Evolutionary conservation across 345 rosid species (phyloP).

Genomic region (Trapa incisa): DNA sequence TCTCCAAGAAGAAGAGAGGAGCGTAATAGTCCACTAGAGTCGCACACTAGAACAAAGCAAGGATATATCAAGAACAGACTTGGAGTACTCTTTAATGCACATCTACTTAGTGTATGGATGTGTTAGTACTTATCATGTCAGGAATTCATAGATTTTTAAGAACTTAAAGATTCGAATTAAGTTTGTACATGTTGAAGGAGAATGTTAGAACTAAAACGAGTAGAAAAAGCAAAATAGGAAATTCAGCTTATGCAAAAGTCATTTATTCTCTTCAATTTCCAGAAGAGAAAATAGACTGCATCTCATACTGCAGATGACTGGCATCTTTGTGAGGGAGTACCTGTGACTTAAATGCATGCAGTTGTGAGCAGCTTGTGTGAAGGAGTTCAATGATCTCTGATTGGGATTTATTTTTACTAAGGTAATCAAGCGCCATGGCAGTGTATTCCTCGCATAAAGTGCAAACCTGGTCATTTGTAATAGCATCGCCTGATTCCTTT

Average conservation of each 20-base stretch:
- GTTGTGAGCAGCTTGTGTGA: constrained; percentile 41
- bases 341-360: constrained; percentile 43
- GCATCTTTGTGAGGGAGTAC: constrained; percentile 19
- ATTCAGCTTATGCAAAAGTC: background rate
- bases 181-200: background rate
- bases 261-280: too few relatives aligned
- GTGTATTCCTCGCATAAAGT: constrained; percentile 67
- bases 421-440: constrained; percentile 38
- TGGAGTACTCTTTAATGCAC: background rate
- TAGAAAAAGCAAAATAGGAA: background rate
- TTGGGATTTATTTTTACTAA: constrained; percentile 54
- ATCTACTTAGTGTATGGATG: background rate
- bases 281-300: background rate
- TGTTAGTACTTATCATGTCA: background rate
- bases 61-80: background rate
- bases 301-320: background rate
- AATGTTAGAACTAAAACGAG: background rate
- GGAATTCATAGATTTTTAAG: background rate
- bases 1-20: constrained; percentile 50
- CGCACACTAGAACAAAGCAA: constrained; percentile 40
- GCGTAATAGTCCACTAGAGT: constrained; percentile 68
- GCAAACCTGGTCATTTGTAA: constrained; percentile 36
- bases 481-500: constrained; percentile 8
- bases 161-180: background rate
- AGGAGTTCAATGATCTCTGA: constrained; percentile 38